These are phyloP conservation scores for Halophytophthora polymorphica DNA, from an alignment of 352 stramenopile genomes.

Conservation along the genomic window DNA sequence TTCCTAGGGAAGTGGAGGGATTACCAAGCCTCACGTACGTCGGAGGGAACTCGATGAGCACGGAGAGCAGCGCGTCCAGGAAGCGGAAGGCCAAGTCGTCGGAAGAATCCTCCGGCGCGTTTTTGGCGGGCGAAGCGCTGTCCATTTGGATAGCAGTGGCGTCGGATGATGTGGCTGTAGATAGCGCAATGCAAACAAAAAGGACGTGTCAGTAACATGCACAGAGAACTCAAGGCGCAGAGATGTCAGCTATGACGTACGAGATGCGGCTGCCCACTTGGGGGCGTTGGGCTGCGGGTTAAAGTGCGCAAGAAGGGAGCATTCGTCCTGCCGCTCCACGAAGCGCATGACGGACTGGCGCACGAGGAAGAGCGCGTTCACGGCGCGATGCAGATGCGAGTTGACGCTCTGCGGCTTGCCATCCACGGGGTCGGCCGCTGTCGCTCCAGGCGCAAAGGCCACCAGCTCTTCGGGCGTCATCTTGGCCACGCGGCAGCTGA, in stretches of 20 bases:
- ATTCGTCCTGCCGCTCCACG: conserved; percentile 65
- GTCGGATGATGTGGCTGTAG: conserved; percentile 4
- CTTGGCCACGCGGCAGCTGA: conserved; percentile 52
- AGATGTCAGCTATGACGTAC: not conserved
- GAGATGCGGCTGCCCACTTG: too few relatives aligned
- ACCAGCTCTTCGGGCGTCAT: conserved; percentile 53
- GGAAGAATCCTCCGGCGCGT: conserved; percentile 17
- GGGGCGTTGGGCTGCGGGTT: conserved; percentile 28
- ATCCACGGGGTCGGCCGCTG: conserved; percentile 10
- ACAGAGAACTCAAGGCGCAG: not conserved
- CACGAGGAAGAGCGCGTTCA: conserved; percentile 75
- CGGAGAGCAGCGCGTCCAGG: conserved; percentile 56
- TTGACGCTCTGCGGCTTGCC: conserved; percentile 40
- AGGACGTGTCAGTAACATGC: not conserved
- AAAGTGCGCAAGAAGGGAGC: conserved; percentile 60
- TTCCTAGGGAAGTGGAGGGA: not conserved
- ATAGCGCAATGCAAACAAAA: not conserved
- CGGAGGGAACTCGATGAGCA: conserved; percentile 54
- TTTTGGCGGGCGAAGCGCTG: conserved; percentile 4
- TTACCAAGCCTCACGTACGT: conserved; percentile 35
- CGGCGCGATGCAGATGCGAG: conserved; percentile 40
- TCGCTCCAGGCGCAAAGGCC: conserved; percentile 24
- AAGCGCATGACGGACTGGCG: conserved; percentile 73
- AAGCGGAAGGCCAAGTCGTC: conserved; percentile 68
- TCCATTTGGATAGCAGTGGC: conserved; percentile 34